A percentile compares a stretch with the other conserved stretches of the same genome.
phyloP scores from a whole-genome alignment of 768 basidiomycete species.

The Rubroboletus satanas region DNA sequence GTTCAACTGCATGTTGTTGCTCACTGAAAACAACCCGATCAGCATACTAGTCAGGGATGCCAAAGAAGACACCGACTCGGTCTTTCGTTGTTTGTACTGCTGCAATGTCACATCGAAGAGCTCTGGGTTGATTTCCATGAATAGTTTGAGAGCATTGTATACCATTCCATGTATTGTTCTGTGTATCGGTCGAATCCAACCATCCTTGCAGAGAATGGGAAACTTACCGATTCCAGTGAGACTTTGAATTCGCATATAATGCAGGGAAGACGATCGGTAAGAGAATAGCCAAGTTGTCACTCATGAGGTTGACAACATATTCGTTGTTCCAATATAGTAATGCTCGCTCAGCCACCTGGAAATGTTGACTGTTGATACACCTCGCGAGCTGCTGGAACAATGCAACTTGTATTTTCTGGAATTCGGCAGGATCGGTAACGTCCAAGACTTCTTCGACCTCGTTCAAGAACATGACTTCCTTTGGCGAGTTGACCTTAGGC shows the following conservation, averaged over 20 bases:
- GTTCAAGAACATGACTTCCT: slow-evolving; percentile 99
- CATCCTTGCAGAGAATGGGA: neutral
- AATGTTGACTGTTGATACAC: slow-evolving; percentile 99
- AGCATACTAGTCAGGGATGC: neutral
- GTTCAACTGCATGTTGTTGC: slow-evolving; percentile 75
- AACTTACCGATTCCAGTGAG: slow-evolving; percentile 96
- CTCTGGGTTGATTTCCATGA: slow-evolving; percentile 99
- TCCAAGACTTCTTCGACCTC: slow-evolving; percentile 99
- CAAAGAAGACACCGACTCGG: slow-evolving; percentile 56
- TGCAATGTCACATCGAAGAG: slow-evolving; percentile 92
- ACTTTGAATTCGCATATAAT: slow-evolving; percentile 90
- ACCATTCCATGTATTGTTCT: slow-evolving; percentile 99
- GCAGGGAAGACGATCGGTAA: slow-evolving; percentile 97
- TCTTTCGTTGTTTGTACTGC: slow-evolving; percentile 84
- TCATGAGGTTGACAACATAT: slow-evolving; percentile 99
- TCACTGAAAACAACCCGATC: slow-evolving; percentile 51
- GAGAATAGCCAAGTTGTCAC: slow-evolving; percentile 84
- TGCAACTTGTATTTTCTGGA: slow-evolving; percentile 90
- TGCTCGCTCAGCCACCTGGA: slow-evolving; percentile 98
- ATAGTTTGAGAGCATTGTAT: slow-evolving; percentile 95
- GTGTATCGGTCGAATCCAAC: slow-evolving; percentile 10
- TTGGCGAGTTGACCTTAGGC: slow-evolving; percentile 99
- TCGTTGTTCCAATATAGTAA: slow-evolving; percentile 99
- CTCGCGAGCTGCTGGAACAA: slow-evolving; percentile 92
- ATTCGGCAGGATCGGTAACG: slow-evolving; percentile 94